A percentile compares a stretch with the other conserved stretches of the same genome.
phyloP scores from a whole-genome alignment of 2,329 filamentous ascomycete genomes.

The Fusarium siculi region DNA sequence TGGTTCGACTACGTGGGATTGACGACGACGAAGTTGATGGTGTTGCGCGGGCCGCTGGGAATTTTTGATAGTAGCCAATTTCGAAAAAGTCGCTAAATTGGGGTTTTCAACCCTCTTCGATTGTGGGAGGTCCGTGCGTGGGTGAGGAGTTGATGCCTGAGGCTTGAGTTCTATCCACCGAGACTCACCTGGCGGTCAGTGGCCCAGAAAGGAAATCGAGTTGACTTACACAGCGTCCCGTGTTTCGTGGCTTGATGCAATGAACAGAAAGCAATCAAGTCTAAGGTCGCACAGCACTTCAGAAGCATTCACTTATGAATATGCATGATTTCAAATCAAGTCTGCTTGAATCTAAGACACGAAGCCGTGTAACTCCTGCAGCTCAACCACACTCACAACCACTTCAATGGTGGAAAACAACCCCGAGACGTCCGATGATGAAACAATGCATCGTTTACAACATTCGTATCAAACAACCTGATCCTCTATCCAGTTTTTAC shows the following conservation, averaged over 20 bases:
- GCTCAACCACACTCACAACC: neutral
- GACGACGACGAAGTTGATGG: slow-evolving; percentile 43
- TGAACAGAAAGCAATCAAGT: neutral
- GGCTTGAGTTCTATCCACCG: neutral
- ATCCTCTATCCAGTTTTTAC: slow-evolving; percentile 14
- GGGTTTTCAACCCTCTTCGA: slow-evolving; percentile 53
- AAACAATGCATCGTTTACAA: slow-evolving; percentile 11
- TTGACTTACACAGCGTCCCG: slow-evolving; percentile 20
- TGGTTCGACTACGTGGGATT: slow-evolving; percentile 50
- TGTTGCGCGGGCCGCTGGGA: slow-evolving; percentile 38
- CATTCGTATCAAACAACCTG: neutral
- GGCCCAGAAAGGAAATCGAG: neutral
- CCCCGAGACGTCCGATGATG: slow-evolving; percentile 10
- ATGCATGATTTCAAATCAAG: slow-evolving; percentile 17
- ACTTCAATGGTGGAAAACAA: neutral
- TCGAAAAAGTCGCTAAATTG: slow-evolving; percentile 52
- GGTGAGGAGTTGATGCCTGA: slow-evolving; percentile 27
- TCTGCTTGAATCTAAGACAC: neutral
- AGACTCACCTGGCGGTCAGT: neutral
- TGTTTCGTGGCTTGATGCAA: neutral
- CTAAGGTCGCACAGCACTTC: neutral
- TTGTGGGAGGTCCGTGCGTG: slow-evolving; percentile 26
- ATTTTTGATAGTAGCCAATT: slow-evolving; percentile 46
- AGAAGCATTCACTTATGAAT: neutral
- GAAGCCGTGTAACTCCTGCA: neutral